Evolutionary conservation across 352 stramenopile genomes (phyloP).

Genomic region (Pythium coloratum): DNA sequence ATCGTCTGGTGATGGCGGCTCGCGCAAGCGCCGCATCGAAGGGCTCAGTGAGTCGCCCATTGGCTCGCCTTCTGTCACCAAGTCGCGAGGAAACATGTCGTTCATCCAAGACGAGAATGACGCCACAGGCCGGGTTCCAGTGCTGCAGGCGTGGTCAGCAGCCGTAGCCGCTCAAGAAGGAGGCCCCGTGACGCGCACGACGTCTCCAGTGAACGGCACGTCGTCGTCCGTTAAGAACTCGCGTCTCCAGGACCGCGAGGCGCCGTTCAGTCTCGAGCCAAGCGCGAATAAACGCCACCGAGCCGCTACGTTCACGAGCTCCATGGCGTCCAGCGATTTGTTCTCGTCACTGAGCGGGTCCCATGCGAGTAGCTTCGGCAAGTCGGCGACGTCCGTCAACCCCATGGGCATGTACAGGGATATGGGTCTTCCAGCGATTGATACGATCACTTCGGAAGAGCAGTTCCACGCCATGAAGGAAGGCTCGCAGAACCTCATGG

Average conservation of each 20-base stretch:
- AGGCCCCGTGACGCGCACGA: slow-evolving; percentile 18
- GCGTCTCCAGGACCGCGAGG: slow-evolving; percentile 22
- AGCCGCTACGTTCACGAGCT: slow-evolving; percentile 17
- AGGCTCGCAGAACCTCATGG: slow-evolving; percentile 64
- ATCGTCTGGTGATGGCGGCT: neutral
- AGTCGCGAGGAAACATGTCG: neutral
- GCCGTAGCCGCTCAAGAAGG: slow-evolving; percentile 1
- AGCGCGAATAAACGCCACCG: slow-evolving; percentile 22
- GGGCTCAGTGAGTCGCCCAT: slow-evolving; percentile 9
- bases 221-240: slow-evolving; percentile 11
- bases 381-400: neutral
- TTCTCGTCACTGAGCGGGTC: slow-evolving; percentile 16
- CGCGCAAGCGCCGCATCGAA: slow-evolving; percentile 25
- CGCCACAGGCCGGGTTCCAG: neutral
- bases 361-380: neutral
- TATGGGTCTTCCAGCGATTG: slow-evolving; percentile 8
- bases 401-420: slow-evolving; percentile 9
- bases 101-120: neutral
- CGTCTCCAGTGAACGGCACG: slow-evolving; percentile 8
- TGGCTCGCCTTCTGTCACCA: slow-evolving; percentile 2
- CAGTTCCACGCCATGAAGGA: slow-evolving; percentile 41
- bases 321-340: slow-evolving; percentile 8
- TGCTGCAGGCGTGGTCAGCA: slow-evolving; percentile 22
- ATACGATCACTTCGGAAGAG: slow-evolving; percentile 31
- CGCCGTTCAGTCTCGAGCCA: slow-evolving; percentile 18